Conservation (phyloP, 345 rosid genomes). For the sweet orange (Citrus sinensis) region DNA sequence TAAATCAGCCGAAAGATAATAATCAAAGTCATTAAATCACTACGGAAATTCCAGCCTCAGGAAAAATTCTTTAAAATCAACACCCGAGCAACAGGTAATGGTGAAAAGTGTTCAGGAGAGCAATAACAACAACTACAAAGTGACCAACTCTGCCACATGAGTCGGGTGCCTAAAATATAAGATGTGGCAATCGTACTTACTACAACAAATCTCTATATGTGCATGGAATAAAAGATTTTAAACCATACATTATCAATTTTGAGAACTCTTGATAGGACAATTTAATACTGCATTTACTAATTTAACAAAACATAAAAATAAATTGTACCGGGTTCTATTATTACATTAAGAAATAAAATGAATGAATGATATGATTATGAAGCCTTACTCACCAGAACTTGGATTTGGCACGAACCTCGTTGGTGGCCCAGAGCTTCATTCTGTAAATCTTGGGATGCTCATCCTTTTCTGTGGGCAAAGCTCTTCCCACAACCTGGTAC, state of each 20-base stretch:
- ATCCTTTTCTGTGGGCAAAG: conserved; percentile 31
- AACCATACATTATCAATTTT: background rate
- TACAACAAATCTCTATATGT: background rate
- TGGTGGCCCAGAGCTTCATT: conserved; percentile 50
- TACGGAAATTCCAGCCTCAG: too few species aligned
- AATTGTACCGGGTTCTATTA: background rate
- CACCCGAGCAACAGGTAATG: too few species aligned
- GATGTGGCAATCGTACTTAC: background rate
- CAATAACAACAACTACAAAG: too few species aligned
- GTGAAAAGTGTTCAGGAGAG: too few species aligned
- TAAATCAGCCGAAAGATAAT: background rate
- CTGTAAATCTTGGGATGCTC: conserved; percentile 42
- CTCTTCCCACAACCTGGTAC: conserved; percentile 45
- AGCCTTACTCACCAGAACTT: conserved; percentile 38
- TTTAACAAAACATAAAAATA: background rate
- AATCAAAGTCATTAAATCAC: too few species aligned
- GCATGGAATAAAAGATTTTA: too few species aligned
- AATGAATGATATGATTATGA: too few species aligned
- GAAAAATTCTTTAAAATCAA: background rate
- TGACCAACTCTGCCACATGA: background rate
- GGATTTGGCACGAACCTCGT: conserved; percentile 42
- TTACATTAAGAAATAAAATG: background rate
- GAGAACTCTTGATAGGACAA: background rate
- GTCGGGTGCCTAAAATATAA: background rate
- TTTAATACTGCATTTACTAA: background rate